Evolutionary conservation across 768 basidiomycete genomes (phyloP).

Genomic region (Tubosaeta sp.): DNA sequence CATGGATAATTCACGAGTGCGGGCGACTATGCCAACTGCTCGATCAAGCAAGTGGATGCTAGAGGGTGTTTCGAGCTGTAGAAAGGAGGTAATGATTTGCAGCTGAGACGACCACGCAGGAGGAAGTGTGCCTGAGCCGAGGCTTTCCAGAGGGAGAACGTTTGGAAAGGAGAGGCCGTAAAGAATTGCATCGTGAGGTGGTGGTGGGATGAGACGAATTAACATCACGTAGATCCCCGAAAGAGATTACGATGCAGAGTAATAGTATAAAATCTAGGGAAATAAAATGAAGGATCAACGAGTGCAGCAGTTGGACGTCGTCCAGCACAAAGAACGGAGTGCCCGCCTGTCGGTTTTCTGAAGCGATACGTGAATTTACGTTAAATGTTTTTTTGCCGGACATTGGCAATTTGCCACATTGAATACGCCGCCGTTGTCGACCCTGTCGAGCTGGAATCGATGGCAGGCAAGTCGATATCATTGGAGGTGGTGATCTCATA

Average conservation of each 20-base stretch:
- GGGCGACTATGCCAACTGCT: conserved; percentile 50
- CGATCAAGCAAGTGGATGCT: conserved; percentile 58
- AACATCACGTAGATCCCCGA: conserved; percentile 40
- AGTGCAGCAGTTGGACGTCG: conserved; percentile 17
- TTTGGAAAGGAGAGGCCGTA: conserved; percentile 52
- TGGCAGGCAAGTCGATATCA: not conserved
- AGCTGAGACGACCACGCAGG: conserved; percentile 52
- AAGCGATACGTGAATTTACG: conserved; percentile 30
- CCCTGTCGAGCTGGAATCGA: too few relatives aligned
- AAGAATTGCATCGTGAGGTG: conserved; percentile 50
- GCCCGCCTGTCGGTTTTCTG: conserved; percentile 27
- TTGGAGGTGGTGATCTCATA: not conserved
- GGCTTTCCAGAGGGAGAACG: conserved; percentile 33
- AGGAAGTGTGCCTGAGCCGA: conserved; percentile 39
- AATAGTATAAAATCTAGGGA: conserved; percentile 26
- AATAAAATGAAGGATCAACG: conserved; percentile 1
- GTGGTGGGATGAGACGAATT: conserved; percentile 47
- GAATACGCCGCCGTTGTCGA: not conserved
- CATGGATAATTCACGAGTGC: conserved; percentile 59
- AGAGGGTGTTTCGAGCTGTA: conserved; percentile 50
- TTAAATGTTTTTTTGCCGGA: conserved; percentile 17
- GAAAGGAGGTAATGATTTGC: conserved; percentile 42
- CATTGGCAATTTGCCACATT: conserved; percentile 2
- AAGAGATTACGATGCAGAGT: conserved; percentile 22
- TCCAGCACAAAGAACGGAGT: conserved; percentile 24